These are phyloP conservation scores for Moniliella sp. DNA, from an alignment of 1,284 basidiomycete species.

Conservation along the genomic window DNA sequence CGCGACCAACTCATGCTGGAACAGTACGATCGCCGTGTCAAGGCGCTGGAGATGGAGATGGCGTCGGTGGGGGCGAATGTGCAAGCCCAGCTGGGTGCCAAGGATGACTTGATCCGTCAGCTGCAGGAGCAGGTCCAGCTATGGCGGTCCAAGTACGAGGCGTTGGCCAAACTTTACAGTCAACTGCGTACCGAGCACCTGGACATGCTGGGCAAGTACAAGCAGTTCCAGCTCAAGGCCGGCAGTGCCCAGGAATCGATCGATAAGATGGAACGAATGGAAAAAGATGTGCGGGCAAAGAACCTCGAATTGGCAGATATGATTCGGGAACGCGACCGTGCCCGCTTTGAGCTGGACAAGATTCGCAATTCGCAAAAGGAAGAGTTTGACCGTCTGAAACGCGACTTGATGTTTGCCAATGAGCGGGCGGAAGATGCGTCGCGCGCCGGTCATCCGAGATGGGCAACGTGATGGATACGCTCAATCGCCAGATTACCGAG, in stretches of 20 bases:
- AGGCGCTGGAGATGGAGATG: constrained; percentile 81
- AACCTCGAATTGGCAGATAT: constrained; percentile 95
- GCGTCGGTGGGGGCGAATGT: constrained; percentile 57
- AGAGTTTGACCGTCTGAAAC: constrained; percentile 71
- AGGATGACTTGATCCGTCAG: constrained; percentile 85
- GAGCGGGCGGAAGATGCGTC: constrained; percentile 86
- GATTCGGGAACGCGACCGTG: constrained; percentile 89
- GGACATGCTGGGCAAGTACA: constrained; percentile 89
- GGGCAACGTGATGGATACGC: constrained; percentile 64
- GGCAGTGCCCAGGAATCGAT: constrained; percentile 97
- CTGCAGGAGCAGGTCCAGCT: constrained; percentile 86
- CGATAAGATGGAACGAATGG: constrained; percentile 97
- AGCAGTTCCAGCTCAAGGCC: constrained; percentile 89
- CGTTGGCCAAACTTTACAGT: constrained; percentile 90
- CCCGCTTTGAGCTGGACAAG: constrained; percentile 86
- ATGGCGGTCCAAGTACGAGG: constrained; percentile 98
- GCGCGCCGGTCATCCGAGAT: constrained; percentile 75
- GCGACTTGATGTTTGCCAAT: constrained; percentile 88
- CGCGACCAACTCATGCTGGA: constrained; percentile 91
- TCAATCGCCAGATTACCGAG: constrained; percentile 84
- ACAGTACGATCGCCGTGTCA: constrained; percentile 89
- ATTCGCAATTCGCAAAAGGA: constrained; percentile 78
- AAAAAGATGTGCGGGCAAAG: constrained; percentile 88
- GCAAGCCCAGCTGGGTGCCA: constrained; percentile 64
- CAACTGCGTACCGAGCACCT: constrained; percentile 90